These are phyloP conservation scores for Vitis rupestris DNA, from an alignment of 164 flowering plant genomes.

Conservation along the genomic window DNA sequence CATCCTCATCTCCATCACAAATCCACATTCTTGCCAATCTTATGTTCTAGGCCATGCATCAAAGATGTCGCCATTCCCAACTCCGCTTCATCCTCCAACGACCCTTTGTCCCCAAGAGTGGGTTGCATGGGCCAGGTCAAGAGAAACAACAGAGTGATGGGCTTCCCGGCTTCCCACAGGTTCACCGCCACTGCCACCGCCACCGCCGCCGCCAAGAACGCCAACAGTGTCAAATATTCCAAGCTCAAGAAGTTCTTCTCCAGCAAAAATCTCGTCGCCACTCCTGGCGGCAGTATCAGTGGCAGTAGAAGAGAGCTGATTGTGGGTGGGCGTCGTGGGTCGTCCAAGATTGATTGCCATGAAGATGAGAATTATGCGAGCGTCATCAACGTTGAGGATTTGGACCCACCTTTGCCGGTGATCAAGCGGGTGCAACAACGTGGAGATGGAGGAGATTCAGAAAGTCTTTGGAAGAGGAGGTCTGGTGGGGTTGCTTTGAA, in stretches of 20 bases:
- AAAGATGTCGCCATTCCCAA: conserved; percentile 28
- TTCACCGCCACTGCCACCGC: conserved; percentile 9
- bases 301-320: conserved; percentile 14
- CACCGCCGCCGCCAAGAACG: background rate
- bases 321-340: conserved; percentile 5
- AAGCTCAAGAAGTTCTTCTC: conserved; percentile 51
- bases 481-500: conserved; percentile 37
- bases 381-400: conserved; percentile 29
- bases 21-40: conserved; percentile 36
- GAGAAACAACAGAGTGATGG: conserved; percentile 35
- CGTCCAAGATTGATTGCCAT: background rate
- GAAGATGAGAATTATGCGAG: background rate
- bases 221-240: conserved; percentile 21
- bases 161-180: conserved; percentile 25
- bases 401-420: conserved; percentile 87
- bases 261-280: conserved; percentile 22
- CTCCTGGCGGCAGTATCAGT: conserved; percentile 6
- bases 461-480: conserved; percentile 65
- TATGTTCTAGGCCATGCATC: conserved; percentile 42
- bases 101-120: conserved; percentile 52
- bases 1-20: conserved; percentile 16
- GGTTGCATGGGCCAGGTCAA: conserved; percentile 67
- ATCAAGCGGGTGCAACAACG: conserved; percentile 23
- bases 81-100: conserved; percentile 18
- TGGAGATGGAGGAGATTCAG: conserved; percentile 7